These are phyloP conservation scores for Catunica adiposa DNA, from an alignment of 2,329 filamentous ascomycete species.

Conservation along the genomic window DNA sequence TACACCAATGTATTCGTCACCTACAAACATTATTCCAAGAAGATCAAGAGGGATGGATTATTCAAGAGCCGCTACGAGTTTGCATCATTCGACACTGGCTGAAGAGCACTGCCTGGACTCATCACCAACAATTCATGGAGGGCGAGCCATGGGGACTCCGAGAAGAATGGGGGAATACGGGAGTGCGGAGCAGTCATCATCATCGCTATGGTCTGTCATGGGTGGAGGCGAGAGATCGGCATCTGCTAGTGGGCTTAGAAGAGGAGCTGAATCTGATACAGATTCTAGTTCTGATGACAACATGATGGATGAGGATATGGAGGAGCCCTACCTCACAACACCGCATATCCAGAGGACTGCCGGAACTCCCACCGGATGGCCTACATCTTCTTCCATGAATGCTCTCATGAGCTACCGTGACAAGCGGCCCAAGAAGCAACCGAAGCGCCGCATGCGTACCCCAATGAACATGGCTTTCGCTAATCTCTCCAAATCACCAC, in stretches of 20 bases:
- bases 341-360: slow-evolving; percentile 37
- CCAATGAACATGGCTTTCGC: slow-evolving; percentile 31
- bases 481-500: slow-evolving; percentile 55
- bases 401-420: slow-evolving; percentile 73
- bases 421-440: slow-evolving; percentile 52
- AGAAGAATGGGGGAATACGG: slow-evolving; percentile 33
- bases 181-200: slow-evolving; percentile 47
- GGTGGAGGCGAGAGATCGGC: slow-evolving; percentile 51
- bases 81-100: slow-evolving; percentile 88
- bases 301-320: slow-evolving; percentile 56
- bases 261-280: slow-evolving; percentile 54
- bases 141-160: slow-evolving; percentile 36
- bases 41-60: slow-evolving; percentile 86
- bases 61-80: slow-evolving; percentile 76
- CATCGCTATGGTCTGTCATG: slow-evolving; percentile 55
- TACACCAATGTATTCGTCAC: slow-evolving; percentile 63
- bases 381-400: slow-evolving; percentile 18
- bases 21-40: slow-evolving; percentile 72
- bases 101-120: slow-evolving; percentile 79
- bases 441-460: slow-evolving; percentile 38
- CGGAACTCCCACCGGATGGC: slow-evolving; percentile 28
- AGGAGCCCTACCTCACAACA: slow-evolving; percentile 68
- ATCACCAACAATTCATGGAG: slow-evolving; percentile 60
- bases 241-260: slow-evolving; percentile 64
- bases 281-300: slow-evolving; percentile 58